Evolutionary conservation across 176 grass and related monocot species (phyloP).

Genomic region (Oryza officinalis): DNA sequence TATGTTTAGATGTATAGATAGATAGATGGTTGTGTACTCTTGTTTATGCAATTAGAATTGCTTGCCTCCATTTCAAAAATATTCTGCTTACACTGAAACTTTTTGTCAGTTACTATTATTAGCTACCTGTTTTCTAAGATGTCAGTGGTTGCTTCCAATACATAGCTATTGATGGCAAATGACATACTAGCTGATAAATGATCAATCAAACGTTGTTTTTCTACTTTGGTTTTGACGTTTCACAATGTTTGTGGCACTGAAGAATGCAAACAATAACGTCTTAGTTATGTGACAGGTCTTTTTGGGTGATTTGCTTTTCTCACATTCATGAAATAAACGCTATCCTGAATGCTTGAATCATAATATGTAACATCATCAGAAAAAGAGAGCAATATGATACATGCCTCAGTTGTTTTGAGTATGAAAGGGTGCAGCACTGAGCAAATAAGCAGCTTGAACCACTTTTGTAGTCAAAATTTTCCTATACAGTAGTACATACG

Average conservation of each 20-base stretch:
- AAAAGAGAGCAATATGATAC: not conserved
- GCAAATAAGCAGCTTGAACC: not conserved
- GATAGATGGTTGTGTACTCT: not conserved
- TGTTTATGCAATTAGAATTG: conserved; percentile 1
- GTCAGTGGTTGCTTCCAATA: not conserved
- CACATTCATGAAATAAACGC: too few relatives aligned
- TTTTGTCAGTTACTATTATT: not conserved
- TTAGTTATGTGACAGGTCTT: too few relatives aligned
- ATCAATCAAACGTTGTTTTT: not conserved
- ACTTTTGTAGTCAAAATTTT: not conserved
- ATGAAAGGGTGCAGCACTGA: not conserved
- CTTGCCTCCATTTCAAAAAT: conserved; percentile 1
- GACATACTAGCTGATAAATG: not conserved
- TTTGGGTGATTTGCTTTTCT: too few relatives aligned
- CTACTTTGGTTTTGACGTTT: not conserved
- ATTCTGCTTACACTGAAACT: not conserved
- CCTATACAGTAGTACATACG: too few relatives aligned
- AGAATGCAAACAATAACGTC: not conserved
- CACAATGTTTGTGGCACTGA: not conserved
- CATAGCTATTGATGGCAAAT: not conserved
- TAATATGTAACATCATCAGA: not conserved
- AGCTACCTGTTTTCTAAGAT: not conserved
- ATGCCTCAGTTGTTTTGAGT: not conserved
- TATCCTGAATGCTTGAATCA: conserved; percentile 16
- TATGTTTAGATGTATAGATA: not conserved